Base-by-base conservation (phyloP, 2,329 filamentous ascomycete species). In the Claviceps quebecensis region DNA sequence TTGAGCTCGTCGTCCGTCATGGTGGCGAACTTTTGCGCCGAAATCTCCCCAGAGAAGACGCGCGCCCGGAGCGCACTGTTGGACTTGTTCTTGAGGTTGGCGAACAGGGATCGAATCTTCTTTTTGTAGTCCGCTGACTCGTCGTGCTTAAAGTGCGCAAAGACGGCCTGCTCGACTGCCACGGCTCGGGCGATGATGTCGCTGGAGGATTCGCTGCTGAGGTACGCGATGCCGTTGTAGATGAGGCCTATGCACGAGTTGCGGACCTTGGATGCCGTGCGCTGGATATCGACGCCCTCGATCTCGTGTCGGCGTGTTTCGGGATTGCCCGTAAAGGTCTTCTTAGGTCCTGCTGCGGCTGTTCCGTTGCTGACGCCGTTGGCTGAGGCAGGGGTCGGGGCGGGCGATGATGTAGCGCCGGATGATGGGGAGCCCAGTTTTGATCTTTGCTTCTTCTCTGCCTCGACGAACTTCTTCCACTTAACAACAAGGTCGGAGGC, bases 1-100 rank as follows among this genome's bases (percentile, higher is more conserved):
- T 94, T 94, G 65, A 98, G 80, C 67, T 97, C 91, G 51, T 95
- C 86, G 60, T 87, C 83, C 8, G 81, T 79, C 93, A 98, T 95
- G 61, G 74, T 72, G 52, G 95, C 89, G 60, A 98, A 94, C 38
- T 75, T 74, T 2, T 81, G 78, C 0, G 89, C 72, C 0, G 76
- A 58, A 54, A 97, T 86, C 29, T 86, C 79, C 54, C 86, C 87
- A 4, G 72, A 72, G 62, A 95, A 75, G 57, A 98, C 86, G 56
- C 83, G 80, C 55, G 75, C 75, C 49, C 89, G 84, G 44, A 98
- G 79, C 55, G 81, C 78, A 39, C 79, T 75, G 70, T 97, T 97
- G 56, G 82, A 84, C 70, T 87, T 90, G 72, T 87, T 88, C 75
- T 96, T 97, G 59, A 98, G 80, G 64, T 97, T 97, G 65, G 90